Conservation (phyloP, 1,284 basidiomycete species). For the Erythrobasidium hasegawianum region DNA sequence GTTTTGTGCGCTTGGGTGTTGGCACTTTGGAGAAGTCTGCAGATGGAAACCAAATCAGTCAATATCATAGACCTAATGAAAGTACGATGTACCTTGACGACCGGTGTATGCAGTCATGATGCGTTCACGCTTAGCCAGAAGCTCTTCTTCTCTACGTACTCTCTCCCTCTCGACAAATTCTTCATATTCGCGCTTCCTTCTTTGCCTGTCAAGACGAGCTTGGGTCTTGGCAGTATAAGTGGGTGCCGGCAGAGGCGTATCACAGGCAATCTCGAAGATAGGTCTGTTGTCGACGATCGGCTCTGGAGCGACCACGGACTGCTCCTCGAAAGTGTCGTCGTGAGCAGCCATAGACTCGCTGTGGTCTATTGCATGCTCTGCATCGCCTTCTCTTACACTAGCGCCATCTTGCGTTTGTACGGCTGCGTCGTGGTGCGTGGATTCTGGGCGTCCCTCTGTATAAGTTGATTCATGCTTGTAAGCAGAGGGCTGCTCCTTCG, state of each 20-base stretch:
- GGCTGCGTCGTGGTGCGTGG: neutral
- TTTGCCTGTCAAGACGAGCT: slow-evolving; percentile 19
- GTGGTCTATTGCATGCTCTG: neutral
- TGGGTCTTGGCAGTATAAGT: slow-evolving; percentile 29
- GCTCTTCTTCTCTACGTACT: slow-evolving; percentile 16
- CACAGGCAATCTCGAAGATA: slow-evolving; percentile 16
- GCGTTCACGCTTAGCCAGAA: slow-evolving; percentile 23
- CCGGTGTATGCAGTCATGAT: slow-evolving; percentile 32
- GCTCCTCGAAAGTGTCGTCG: neutral
- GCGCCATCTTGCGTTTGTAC: slow-evolving; percentile 5
- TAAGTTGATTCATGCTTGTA: neutral
- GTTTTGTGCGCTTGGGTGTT: slow-evolving; percentile 13
- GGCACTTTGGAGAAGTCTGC: slow-evolving; percentile 32
- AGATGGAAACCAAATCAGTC: neutral
- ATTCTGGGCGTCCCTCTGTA: neutral
- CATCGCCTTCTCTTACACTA: slow-evolving; percentile 3
- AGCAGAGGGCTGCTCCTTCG: slow-evolving; percentile 9
- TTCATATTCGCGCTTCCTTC: slow-evolving; percentile 31
- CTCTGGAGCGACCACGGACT: slow-evolving; percentile 8
- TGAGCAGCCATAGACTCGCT: neutral
- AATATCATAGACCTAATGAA: neutral
- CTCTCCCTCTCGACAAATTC: slow-evolving; percentile 23
- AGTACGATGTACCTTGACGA: slow-evolving; percentile 14
- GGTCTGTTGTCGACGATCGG: slow-evolving; percentile 22
- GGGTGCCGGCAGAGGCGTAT: slow-evolving; percentile 18